Base-by-base conservation (phyloP, 768 basidiomycete species). In the Rossbeevera mucosa region DNA sequence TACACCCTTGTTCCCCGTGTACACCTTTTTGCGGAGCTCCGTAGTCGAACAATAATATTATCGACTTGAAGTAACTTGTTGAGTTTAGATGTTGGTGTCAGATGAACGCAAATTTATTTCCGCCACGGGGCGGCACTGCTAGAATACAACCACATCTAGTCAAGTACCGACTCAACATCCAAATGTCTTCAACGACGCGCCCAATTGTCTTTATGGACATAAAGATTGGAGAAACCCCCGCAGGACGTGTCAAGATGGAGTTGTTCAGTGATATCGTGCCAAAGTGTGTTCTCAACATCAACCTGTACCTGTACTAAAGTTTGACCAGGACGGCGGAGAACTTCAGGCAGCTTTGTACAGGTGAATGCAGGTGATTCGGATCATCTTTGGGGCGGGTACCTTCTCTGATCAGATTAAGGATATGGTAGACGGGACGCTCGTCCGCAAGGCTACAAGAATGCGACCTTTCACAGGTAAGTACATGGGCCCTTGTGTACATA, bases 201-300 rank as follows among this genome's bases (percentile, higher is more conserved):
- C 95, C 96, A 0, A 75, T 99, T 44, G 94, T 96, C 51, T 99
- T 99, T 69, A 94, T 99, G 84, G 96, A 99, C 66, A 76, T 98
- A 54, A 82, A 89, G 45, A 97, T 99, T 45, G 96, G 96, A 41
- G 95, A 98, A 73, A 97, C 94, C 0, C 91, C 91, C 28, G 92
- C 92, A 3, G 95, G 94, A 14, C 75, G 96, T 28, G 78, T 99
- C 60, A 98, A 97, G 74, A 95, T 99, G 85, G 95, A 99, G 70
- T 75, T 99, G 16, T 97, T 95, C 72, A 90, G 86, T 54, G 96
- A 99, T 64, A 85, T 95, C 50, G 92, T 90, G 2, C 95, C 96
- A 48, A 96, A 93, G 94, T 95, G 45, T 53, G 86, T 52, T 24
- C 28, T 36, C 21, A 1, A 0, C 20, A 20, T 33, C 21, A 26